Conservation (phyloP, 2,329 filamentous ascomycete species). For the Cordyceps cateniannulata region DNA sequence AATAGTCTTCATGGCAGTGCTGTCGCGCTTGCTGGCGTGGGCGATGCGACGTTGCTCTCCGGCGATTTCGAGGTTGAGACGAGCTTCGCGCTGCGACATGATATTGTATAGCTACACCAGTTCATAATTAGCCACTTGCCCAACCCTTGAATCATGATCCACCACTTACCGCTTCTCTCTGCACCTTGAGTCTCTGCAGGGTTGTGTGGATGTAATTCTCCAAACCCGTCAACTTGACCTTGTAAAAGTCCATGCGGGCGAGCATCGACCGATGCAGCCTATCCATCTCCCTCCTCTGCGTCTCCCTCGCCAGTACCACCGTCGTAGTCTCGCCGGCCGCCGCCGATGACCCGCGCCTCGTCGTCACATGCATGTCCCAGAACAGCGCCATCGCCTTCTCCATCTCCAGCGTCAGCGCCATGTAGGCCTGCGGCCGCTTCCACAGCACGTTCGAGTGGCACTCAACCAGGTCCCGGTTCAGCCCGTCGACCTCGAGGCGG, state of each 20-base stretch:
- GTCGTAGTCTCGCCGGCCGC: slow-evolving; percentile 16
- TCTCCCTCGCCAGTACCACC: slow-evolving; percentile 23
- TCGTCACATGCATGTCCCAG: slow-evolving; percentile 20
- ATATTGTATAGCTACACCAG: slow-evolving; percentile 34
- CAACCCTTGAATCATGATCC: neutral
- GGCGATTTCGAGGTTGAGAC: neutral
- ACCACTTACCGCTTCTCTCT: slow-evolving; percentile 50
- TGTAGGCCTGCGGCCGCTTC: slow-evolving; percentile 57
- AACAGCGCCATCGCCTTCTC: slow-evolving; percentile 42
- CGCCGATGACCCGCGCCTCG: too few species aligned
- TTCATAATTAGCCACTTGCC: slow-evolving; percentile 24
- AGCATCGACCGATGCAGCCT: slow-evolving; percentile 47
- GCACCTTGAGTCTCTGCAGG: slow-evolving; percentile 53
- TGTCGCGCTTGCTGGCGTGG: neutral
- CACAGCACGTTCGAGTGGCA: slow-evolving; percentile 57
- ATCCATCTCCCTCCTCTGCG: slow-evolving; percentile 28
- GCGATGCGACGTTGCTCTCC: slow-evolving; percentile 38
- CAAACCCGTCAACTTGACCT: slow-evolving; percentile 53
- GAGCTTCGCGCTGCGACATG: neutral
- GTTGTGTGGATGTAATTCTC: slow-evolving; percentile 59
- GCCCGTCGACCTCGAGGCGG: slow-evolving; percentile 50
- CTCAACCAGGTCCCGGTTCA: slow-evolving; percentile 57
- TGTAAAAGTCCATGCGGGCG: slow-evolving; percentile 52
- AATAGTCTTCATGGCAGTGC: neutral
- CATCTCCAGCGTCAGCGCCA: slow-evolving; percentile 45